Evolutionary conservation across 1,284 basidiomycete species (phyloP), one percentile per base, ranked within the genome.

Genomic region (Veloboletus limbatus): DNA sequence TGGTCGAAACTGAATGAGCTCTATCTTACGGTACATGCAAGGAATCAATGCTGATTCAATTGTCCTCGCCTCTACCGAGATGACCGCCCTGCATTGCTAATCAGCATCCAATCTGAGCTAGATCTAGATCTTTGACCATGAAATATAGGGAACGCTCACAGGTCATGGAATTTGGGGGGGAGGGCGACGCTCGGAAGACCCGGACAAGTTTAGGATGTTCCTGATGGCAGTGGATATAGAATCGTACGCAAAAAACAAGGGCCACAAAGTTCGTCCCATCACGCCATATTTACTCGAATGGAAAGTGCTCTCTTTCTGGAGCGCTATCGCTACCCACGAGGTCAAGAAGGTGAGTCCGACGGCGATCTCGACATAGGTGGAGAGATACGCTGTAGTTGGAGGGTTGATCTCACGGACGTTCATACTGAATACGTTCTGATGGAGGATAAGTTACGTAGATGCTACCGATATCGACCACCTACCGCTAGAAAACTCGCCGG

Each of bases 311-410:
- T 64, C 49, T 24, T 24, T 28, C 37, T 67, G 67, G 13, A 66
- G 41, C 5, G 66, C 55, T 26, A 69, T 52, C n/a, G 50, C 58
- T 10, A 75, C 45, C 78, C 79, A 82, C 9, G 75, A 65, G 4
- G 79, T 79, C 6, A 75, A 28, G 7, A 69, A 26, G 0, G 80
- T 81, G 42, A 81, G 57, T 6, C 70, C 69, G 10, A 80, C 36
- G 2, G 73, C 69, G 8, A 66, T 59, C 6, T 60, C 71, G 18
- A 75, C 16, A 49, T 77, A 82, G 42, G 63, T 61, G 1, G 47
- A n/a, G 4, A 81, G 55, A 3, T 59, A 68, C 13, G 61, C 71
- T 0, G 31, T 16, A 3, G 63, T 56, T 0, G 48, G 49, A 2
- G 63, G 58, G 10, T 60, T 60, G 13, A 79, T 59, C 47, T 71